These are phyloP conservation scores for Chytriomyces sp. DNA, from an alignment of 192 early-diverging fungal species.

Conservation along the genomic window DNA sequence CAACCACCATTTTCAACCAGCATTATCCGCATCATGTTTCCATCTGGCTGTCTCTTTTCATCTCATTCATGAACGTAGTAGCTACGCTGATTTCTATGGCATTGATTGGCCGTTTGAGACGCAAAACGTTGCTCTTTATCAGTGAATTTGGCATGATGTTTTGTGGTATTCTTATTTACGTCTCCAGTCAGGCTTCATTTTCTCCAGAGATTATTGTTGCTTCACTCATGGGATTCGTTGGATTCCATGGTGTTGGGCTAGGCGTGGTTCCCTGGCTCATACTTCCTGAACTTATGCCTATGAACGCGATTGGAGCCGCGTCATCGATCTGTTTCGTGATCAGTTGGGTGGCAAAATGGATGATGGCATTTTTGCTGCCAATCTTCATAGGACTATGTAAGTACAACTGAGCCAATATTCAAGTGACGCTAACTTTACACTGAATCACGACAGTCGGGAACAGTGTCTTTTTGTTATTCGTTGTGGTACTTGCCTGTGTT, in stretches of 20 bases:
- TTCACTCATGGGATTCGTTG: conserved; percentile 71
- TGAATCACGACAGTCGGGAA: conserved; percentile 42
- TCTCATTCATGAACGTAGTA: conserved; percentile 59
- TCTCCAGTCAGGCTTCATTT: conserved; percentile 43
- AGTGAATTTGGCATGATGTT: conserved; percentile 63
- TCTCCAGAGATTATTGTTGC: conserved; percentile 29
- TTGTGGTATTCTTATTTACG: conserved; percentile 65
- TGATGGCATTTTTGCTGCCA: conserved; percentile 66
- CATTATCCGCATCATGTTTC: conserved; percentile 50
- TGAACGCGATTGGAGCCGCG: conserved; percentile 70
- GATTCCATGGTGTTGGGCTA: conserved; percentile 71
- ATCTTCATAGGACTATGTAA: conserved; percentile 44
- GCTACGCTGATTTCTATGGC: conserved; percentile 65
- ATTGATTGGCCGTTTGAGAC: conserved; percentile 66
- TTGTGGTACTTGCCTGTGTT: conserved; percentile 62
- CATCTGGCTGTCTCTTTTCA: conserved; percentile 62
- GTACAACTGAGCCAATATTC: conserved; percentile 3
- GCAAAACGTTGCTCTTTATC: conserved; percentile 64
- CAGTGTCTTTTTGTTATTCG: conserved; percentile 68
- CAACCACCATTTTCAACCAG: conserved; percentile 72
- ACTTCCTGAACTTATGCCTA: conserved; percentile 74
- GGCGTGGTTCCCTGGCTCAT: conserved; percentile 87
- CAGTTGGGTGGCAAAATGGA: conserved; percentile 70
- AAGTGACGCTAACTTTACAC: background rate
- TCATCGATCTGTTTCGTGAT: conserved; percentile 71